Evolutionary conservation across 164 flowering plant species (phyloP).

Genomic region (Aristolochia californica): DNA sequence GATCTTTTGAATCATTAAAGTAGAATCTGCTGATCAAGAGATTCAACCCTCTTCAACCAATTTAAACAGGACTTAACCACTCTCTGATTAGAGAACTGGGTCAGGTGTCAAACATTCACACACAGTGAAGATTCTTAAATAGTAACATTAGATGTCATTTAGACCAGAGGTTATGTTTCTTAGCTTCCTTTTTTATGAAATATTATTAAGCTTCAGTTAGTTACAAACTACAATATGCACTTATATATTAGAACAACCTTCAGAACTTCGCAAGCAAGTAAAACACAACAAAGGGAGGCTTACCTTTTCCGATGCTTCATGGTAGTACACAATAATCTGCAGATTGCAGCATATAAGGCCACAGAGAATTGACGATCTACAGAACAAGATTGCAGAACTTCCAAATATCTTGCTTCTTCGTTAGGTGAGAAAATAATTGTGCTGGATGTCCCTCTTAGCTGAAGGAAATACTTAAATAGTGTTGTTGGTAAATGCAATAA

Average conservation of each 20-base stretch:
- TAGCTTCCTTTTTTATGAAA: too few relatives aligned
- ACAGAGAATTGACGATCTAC: conserved; percentile 45
- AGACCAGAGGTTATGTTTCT: too few relatives aligned
- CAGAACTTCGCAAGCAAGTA: neutral
- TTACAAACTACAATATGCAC: neutral
- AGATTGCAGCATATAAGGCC: conserved; percentile 63
- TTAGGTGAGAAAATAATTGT: conserved; percentile 8
- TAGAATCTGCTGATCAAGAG: too few relatives aligned
- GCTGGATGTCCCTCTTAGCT: conserved; percentile 20
- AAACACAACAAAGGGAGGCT: neutral
- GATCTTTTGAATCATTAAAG: too few relatives aligned
- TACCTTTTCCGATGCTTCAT: conserved; percentile 75
- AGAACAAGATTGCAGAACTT: conserved; percentile 6
- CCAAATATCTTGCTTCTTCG: conserved; percentile 6
- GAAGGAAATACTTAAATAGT: conserved; percentile 46
- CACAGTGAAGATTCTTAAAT: too few relatives aligned
- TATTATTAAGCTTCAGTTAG: too few relatives aligned
- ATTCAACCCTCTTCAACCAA: too few relatives aligned
- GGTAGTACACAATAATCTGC: conserved; percentile 56
- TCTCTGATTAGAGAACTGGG: too few relatives aligned
- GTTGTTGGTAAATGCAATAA: conserved; percentile 49
- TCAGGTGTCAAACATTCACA: too few relatives aligned
- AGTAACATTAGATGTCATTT: too few relatives aligned
- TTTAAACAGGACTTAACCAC: too few relatives aligned
- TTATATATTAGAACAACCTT: neutral